A percentile compares a stretch with the other conserved stretches of the same genome.
Conservation (phyloP, 768 basidiomycete genomes). For the Mrakia frigida region DNA sequence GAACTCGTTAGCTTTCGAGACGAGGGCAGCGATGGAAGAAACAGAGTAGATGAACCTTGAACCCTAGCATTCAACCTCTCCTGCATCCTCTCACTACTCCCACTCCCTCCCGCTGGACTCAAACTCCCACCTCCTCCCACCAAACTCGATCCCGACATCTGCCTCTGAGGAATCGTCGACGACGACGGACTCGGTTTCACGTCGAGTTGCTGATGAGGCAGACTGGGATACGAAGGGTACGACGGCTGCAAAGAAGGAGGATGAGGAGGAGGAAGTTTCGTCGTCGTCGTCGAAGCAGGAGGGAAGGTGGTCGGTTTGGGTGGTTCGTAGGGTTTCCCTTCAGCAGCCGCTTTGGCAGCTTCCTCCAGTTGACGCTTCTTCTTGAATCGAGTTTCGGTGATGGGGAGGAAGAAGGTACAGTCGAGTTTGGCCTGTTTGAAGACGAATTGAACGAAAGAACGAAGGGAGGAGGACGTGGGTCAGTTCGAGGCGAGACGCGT, state of each 20-base stretch:
- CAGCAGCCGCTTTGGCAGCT: slow-evolving; percentile 39
- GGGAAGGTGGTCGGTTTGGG: neutral
- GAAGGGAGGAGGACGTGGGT: neutral
- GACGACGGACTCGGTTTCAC: neutral
- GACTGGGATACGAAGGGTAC: neutral
- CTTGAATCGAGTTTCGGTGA: slow-evolving; percentile 97
- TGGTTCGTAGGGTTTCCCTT: slow-evolving; percentile 34
- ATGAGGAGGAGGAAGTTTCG: neutral
- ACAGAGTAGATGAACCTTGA: neutral
- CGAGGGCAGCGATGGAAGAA: no score
- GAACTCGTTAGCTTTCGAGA: no score
- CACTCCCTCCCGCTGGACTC: slow-evolving; percentile 14
- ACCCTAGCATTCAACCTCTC: slow-evolving; percentile 19
- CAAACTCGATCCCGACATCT: slow-evolving; percentile 9
- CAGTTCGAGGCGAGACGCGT: no score
- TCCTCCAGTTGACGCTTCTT: slow-evolving; percentile 84
- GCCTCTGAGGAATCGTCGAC: neutral
- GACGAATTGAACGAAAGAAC: no score
- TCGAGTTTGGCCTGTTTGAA: slow-evolving; percentile 10
- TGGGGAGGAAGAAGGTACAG: slow-evolving; percentile 67
- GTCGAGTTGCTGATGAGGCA: neutral
- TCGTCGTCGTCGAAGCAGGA: no score
- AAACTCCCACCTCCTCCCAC: neutral
- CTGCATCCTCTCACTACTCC: slow-evolving; percentile 17
- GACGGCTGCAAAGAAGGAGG: neutral